Evolutionary conservation across 768 basidiomycete species (phyloP), one percentile per base, ranked within the genome.

Genomic region (Trametes elegans): DNA sequence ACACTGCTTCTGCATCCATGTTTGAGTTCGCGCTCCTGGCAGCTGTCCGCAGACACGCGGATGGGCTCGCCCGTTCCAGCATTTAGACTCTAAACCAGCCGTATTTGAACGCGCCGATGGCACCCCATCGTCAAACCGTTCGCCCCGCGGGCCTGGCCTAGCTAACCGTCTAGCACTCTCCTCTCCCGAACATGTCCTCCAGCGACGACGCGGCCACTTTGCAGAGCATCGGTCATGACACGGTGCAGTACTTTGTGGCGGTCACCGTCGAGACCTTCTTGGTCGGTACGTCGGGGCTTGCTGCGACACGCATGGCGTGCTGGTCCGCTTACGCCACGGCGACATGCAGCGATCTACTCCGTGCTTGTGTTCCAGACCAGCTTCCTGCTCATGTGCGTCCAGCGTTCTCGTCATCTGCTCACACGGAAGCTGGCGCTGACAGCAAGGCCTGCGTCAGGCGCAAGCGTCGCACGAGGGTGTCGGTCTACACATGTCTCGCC

Each of bases 221-320:
- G 41, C 39, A 44, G 21, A 23, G 35, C 9, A 45, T 55, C 16
- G 58, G 58, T 11, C 28, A 42, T 5, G 53, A 59, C 24, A 26
- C 43, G 8, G 28, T 59, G 3, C 51, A 45, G 14, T 27, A 46
- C 5, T 54, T 55, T 16, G 52, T 59, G n/a, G 28, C 58, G 13
- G 51, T 59, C 13, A 28, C 28, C 16, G 58, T 59, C 4, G 53
- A 59, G 36, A 49, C 53, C 2, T 53, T 53, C 24, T 7, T 55
- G 5, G 16, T 49, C 1, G 53, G 58, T 55, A 21, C 4, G 46
- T 29, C 11, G 3, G 6, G 13, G 9, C 23, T 42, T 7, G 1
- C 9, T 28, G 11, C 28, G 21, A 28, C 9, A 10, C 7, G 29
- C 5, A n/a, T n/a, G n/a, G n/a, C n/a, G n/a, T n/a, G 8, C 7